phyloP scores from a whole-genome alignment of 2,329 filamentous ascomycete species.

The Nothopassalora personata region DNA sequence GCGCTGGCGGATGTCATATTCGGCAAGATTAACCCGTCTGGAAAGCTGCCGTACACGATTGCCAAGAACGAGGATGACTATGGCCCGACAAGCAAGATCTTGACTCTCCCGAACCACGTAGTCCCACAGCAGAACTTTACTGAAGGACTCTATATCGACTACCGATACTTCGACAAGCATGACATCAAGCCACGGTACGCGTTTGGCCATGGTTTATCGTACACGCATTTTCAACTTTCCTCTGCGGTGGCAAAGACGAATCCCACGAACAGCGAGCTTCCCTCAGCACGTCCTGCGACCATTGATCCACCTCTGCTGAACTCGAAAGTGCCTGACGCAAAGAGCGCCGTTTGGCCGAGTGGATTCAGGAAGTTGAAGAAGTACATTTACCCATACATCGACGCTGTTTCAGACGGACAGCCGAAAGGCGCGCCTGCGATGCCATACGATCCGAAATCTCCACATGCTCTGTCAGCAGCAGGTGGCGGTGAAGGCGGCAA shows the following conservation, averaged over 20 bases:
- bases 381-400: constrained; percentile 69
- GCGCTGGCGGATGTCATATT: constrained; percentile 76
- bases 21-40: constrained; percentile 69
- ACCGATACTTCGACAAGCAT: constrained; percentile 78
- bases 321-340: constrained; percentile 49
- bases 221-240: constrained; percentile 65
- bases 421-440: constrained; percentile 39
- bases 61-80: constrained; percentile 70
- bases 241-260: constrained; percentile 45
- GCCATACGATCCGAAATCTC: constrained; percentile 46
- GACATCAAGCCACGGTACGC: constrained; percentile 71
- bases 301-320: constrained; percentile 53
- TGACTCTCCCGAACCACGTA: constrained; percentile 63
- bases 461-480: constrained; percentile 53
- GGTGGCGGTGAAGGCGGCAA: constrained; percentile 67
- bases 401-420: constrained; percentile 45
- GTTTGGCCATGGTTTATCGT: constrained; percentile 81
- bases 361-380: constrained; percentile 59
- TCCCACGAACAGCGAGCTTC: constrained; percentile 11
- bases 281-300: constrained; percentile 35
- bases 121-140: constrained; percentile 76
- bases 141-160: constrained; percentile 83
- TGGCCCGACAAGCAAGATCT: constrained; percentile 63
- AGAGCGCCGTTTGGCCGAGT: constrained; percentile 56
- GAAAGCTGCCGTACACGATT: constrained; percentile 84